Conservation (phyloP, 495 filamentous ascomycete genomes). For the Penicillium ucsense region DNA sequence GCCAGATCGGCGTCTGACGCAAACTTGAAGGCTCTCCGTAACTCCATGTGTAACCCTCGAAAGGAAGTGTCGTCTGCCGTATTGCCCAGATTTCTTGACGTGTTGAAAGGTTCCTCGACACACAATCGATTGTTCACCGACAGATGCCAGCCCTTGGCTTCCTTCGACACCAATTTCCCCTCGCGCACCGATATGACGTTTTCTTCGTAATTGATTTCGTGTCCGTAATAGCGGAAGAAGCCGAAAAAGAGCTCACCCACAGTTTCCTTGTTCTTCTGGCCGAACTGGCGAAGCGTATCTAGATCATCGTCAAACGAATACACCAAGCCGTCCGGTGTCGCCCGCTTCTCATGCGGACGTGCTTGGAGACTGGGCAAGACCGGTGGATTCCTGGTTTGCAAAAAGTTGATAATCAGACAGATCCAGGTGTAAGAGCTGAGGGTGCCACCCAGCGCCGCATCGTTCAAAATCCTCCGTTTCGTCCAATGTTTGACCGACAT, state of each 20-base stretch:
- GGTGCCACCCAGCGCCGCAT: constrained; percentile 88
- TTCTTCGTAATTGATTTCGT: constrained; percentile 85
- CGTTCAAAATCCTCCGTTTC: constrained; percentile 81
- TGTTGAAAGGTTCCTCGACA: constrained; percentile 96
- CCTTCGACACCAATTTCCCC: constrained; percentile 72
- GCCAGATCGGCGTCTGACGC: constrained; percentile 65
- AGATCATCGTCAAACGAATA: constrained; percentile 82
- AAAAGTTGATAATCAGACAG: constrained; percentile 93
- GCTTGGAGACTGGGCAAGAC: constrained; percentile 83
- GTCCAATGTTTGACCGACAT: constrained; percentile 99
- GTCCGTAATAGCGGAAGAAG: constrained; percentile 89
- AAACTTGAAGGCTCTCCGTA: constrained; percentile 77
- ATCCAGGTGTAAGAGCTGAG: constrained; percentile 99
- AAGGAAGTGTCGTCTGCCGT: constrained; percentile 94
- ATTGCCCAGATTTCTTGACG: constrained; percentile 85
- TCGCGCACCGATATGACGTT: constrained; percentile 78
- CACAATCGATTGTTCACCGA: constrained; percentile 73
- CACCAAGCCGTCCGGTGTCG: constrained; percentile 49
- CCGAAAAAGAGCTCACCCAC: constrained; percentile 77
- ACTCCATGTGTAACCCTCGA: constrained; percentile 77
- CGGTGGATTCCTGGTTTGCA: constrained; percentile 82
- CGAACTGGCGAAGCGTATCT: constrained; percentile 59
- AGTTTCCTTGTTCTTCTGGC: constrained; percentile 70
- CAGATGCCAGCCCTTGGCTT: constrained; percentile 76
- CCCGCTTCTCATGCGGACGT: constrained; percentile 50